Conservation (phyloP, 495 filamentous ascomycete species). For the Staphylotrichum longicolle region DNA sequence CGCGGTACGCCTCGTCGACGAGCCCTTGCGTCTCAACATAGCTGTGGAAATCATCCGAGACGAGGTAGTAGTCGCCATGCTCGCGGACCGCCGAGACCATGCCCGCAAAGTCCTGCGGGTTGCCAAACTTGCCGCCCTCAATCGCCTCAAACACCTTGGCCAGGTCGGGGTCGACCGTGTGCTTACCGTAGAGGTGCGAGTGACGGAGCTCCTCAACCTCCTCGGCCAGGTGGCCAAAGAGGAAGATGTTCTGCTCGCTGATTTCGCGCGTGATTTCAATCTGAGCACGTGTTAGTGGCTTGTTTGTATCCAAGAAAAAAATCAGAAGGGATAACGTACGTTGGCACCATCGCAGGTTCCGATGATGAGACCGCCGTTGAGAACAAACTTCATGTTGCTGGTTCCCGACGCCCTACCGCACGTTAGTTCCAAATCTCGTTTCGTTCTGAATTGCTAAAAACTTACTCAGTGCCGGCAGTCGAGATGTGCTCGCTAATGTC, state of each 20-base stretch:
- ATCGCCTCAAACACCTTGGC: slow-evolving; percentile 80
- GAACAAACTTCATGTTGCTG: slow-evolving; percentile 97
- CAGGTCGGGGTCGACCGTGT: slow-evolving; percentile 73
- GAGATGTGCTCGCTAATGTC: slow-evolving; percentile 99
- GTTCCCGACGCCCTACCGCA: slow-evolving; percentile 51
- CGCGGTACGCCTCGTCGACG: slow-evolving; percentile 84
- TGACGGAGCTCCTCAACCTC: slow-evolving; percentile 96
- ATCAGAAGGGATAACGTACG: slow-evolving; percentile 51
- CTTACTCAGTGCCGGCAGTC: slow-evolving; percentile 86
- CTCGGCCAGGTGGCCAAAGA: slow-evolving; percentile 94
- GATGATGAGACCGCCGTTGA: slow-evolving; percentile 95
- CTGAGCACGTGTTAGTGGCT: slow-evolving; percentile 39
- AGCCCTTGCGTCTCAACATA: slow-evolving; percentile 87
- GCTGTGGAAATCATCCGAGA: slow-evolving; percentile 92
- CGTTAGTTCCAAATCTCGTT: slow-evolving; percentile 32
- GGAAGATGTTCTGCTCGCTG: slow-evolving; percentile 94
- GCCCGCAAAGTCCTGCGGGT: slow-evolving; percentile 68
- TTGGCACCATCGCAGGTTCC: slow-evolving; percentile 98
- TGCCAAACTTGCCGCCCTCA: slow-evolving; percentile 72
- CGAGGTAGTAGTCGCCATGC: slow-evolving; percentile 95
- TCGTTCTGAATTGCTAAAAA: background rate
- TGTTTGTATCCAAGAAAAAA: background rate
- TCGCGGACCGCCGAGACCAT: slow-evolving; percentile 80
- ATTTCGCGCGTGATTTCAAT: slow-evolving; percentile 98
- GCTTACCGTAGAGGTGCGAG: slow-evolving; percentile 76